Percentiles rank a stretch among this genome's conserved stretches.
These are phyloP conservation scores for Adiantum capillusveneris DNA, from an alignment of 75 land plant species.

Conservation along the genomic window DNA sequence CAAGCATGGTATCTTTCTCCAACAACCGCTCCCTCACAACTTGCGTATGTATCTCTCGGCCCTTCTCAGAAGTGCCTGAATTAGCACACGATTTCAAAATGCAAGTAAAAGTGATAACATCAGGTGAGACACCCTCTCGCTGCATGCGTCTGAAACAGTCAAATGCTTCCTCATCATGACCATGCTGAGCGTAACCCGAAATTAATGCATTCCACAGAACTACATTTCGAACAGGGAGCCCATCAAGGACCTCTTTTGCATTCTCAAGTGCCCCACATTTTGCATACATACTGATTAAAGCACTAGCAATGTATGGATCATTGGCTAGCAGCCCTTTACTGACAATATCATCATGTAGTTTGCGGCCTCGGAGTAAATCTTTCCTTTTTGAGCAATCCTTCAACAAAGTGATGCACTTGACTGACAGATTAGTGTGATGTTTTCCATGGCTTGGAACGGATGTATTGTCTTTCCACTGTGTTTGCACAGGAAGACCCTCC, in stretches of 20 bases:
- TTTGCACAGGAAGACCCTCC: too few relatives aligned
- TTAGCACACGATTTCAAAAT: conserved; percentile 41
- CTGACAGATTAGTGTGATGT: too few relatives aligned
- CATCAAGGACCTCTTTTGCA: conserved; percentile 19
- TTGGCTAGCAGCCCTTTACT: conserved; percentile 11
- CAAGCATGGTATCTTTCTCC: conserved; percentile 25
- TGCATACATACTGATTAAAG: conserved; percentile 40
- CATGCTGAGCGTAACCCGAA: conserved; percentile 37
- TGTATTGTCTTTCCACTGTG: too few relatives aligned
- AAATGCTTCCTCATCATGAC: conserved; percentile 22
- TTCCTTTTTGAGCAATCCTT: too few relatives aligned
- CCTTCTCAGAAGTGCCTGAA: conserved; percentile 30
- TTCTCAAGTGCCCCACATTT: conserved; percentile 34
- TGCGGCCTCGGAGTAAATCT: conserved; percentile 10
- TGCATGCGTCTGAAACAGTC: conserved; percentile 34
- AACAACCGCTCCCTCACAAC: conserved; percentile 24
- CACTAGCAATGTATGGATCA: conserved; percentile 29
- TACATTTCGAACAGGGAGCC: conserved; percentile 28
- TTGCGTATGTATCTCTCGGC: conserved; percentile 20
- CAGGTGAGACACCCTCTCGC: conserved; percentile 10
- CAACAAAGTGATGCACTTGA: too few relatives aligned
- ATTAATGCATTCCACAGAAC: conserved; percentile 51
- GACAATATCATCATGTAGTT: conserved; percentile 24
- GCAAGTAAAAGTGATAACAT: conserved; percentile 21
- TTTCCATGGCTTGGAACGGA: too few relatives aligned